Evolutionary conservation across 1,284 basidiomycete genomes (phyloP).

Genomic region (Gastroboletus turbinatus): DNA sequence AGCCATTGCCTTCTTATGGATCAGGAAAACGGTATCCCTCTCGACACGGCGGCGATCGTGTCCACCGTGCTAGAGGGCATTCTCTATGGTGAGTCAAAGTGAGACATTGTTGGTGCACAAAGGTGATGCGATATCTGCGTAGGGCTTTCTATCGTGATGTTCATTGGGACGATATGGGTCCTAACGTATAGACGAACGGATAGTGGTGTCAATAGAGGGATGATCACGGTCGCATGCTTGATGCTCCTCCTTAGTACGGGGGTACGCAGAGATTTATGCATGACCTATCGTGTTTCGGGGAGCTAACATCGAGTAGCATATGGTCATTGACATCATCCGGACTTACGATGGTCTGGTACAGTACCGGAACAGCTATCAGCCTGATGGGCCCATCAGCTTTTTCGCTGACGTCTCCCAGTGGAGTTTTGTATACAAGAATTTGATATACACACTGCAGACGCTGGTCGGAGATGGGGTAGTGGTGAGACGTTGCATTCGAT

Average conservation of each 20-base stretch:
- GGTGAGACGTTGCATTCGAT: constrained; percentile 1
- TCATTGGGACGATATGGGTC: constrained; percentile 16
- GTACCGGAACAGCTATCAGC: neutral
- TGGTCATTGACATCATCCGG: constrained; percentile 13
- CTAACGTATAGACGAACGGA: constrained; percentile 3
- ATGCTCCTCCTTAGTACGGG: constrained; percentile 13
- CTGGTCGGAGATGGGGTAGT: constrained; percentile 16
- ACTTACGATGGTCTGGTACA: constrained; percentile 11
- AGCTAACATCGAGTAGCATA: constrained; percentile 4
- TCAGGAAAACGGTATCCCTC: constrained; percentile 10
- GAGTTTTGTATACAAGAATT: constrained; percentile 17
- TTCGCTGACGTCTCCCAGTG: constrained; percentile 17
- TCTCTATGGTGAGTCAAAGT: constrained; percentile 18
- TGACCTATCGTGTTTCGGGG: neutral
- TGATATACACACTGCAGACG: constrained; percentile 16
- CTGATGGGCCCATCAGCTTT: constrained; percentile 5
- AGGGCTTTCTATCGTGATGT: constrained; percentile 22
- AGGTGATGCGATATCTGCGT: neutral
- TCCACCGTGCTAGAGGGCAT: constrained; percentile 24
- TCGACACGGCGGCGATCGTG: constrained; percentile 20
- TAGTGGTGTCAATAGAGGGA: neutral
- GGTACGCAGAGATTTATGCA: constrained; percentile 1
- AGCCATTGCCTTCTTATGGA: neutral
- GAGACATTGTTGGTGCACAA: neutral
- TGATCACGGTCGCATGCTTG: constrained; percentile 4